A percentile compares a stretch with the other conserved stretches of the same genome.
Evolutionary conservation across 179 eudicot species (phyloP).

Genomic region (Silene noctiflora): DNA sequence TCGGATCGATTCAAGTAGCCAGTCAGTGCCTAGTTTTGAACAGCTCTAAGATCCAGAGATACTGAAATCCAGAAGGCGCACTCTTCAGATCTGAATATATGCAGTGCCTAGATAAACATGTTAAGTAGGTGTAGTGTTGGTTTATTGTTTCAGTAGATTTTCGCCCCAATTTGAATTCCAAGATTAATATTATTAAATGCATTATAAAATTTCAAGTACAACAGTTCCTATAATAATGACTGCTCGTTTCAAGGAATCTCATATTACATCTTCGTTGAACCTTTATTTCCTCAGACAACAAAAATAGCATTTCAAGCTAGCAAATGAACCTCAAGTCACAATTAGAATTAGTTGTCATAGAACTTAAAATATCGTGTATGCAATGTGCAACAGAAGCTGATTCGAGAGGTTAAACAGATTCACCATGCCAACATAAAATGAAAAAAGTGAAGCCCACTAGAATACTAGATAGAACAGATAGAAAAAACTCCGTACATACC

Average conservation of each 20-base stretch:
- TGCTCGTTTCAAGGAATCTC: neutral
- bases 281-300: neutral
- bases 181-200: neutral
- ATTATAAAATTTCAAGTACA: neutral
- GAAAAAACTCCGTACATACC: conserved; percentile 32
- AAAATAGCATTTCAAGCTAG: neutral
- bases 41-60: neutral
- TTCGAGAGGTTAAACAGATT: neutral
- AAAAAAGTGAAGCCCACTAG: neutral
- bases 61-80: neutral
- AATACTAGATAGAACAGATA: neutral
- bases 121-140: neutral
- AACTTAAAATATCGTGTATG: neutral
- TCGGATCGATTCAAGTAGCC: neutral
- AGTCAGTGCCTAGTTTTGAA: neutral
- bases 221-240: neutral
- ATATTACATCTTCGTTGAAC: neutral
- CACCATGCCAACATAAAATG: neutral
- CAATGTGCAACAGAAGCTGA: neutral
- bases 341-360: neutral
- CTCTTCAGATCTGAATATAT: neutral
- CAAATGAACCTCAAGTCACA: neutral
- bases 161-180: neutral
- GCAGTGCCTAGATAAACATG: neutral
- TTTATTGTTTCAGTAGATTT: neutral